Evolutionary conservation across 306 rosid genomes (phyloP).

Genomic region (Trifolium subterraneum): DNA sequence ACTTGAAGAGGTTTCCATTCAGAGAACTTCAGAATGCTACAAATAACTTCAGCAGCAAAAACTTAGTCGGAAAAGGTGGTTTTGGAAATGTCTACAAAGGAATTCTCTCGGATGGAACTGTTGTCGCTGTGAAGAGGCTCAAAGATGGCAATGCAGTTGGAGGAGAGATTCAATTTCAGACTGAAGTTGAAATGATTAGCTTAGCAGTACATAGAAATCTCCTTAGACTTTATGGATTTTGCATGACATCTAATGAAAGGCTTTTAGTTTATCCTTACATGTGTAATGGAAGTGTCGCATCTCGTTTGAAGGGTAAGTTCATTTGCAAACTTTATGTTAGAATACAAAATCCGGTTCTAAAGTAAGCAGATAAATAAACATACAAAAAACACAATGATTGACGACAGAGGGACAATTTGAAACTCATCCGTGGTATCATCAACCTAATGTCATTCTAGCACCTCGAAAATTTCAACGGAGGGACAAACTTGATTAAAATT

Average conservation of each 20-base stretch:
- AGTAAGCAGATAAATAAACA: background rate
- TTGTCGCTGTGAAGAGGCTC: slow-evolving; percentile 58
- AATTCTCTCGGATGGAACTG: slow-evolving; percentile 52
- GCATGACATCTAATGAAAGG: slow-evolving; percentile 56
- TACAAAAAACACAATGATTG: background rate
- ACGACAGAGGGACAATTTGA: too few species aligned
- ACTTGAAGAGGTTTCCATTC: slow-evolving; percentile 59
- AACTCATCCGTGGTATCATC: too few species aligned
- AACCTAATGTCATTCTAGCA: too few species aligned
- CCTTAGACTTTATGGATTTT: slow-evolving; percentile 57
- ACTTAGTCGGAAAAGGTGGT: slow-evolving; percentile 59
- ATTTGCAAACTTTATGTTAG: background rate
- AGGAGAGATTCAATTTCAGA: slow-evolving; percentile 61
- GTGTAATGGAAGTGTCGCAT: slow-evolving; percentile 63
- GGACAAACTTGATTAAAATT: too few species aligned
- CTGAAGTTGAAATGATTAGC: slow-evolving; percentile 63
- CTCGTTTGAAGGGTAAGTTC: slow-evolving; percentile 56
- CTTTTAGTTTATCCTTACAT: slow-evolving; percentile 59
- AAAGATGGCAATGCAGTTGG: slow-evolving; percentile 61
- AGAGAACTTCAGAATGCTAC: slow-evolving; percentile 57
- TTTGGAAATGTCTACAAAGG: slow-evolving; percentile 62
- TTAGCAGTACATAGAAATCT: slow-evolving; percentile 59
- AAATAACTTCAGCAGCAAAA: slow-evolving; percentile 57
- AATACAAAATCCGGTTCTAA: background rate
- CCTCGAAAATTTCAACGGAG: too few species aligned